These are phyloP conservation scores for Verruconis gallopava DNA, from an alignment of 2,329 filamentous ascomycete genomes.

Conservation along the genomic window DNA sequence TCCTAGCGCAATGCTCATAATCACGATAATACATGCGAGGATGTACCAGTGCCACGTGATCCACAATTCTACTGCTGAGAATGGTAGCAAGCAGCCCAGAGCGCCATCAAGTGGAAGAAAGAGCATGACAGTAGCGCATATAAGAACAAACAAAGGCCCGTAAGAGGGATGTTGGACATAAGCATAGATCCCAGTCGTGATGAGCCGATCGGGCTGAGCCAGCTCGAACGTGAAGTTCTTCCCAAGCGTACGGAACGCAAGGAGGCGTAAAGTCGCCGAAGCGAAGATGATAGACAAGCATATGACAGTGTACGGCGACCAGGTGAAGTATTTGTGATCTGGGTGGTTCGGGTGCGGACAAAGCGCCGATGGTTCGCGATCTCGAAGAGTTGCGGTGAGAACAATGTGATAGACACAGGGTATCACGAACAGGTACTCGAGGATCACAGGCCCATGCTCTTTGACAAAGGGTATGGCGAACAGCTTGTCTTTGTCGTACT, in stretches of 20 bases:
- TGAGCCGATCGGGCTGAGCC: slow-evolving; percentile 31
- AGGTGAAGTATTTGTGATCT: slow-evolving; percentile 2
- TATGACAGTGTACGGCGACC: slow-evolving; percentile 1
- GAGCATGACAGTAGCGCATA: slow-evolving; percentile 16
- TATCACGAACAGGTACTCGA: neutral
- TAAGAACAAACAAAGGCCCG: slow-evolving; percentile 26
- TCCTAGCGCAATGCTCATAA: slow-evolving; percentile 20
- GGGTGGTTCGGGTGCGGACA: slow-evolving; percentile 2
- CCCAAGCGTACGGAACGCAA: slow-evolving; percentile 34
- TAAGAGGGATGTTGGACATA: slow-evolving; percentile 43
- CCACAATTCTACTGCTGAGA: neutral
- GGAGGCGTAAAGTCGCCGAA: slow-evolving; percentile 17
- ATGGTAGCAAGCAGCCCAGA: neutral
- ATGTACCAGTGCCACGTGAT: neutral
- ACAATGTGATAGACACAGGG: neutral
- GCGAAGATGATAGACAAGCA: neutral
- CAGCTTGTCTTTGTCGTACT: neutral
- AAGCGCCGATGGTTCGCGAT: neutral
- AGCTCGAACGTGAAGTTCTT: slow-evolving; percentile 42
- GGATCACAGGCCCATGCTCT: neutral
- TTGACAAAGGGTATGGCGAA: neutral
- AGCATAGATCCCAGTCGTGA: slow-evolving; percentile 35
- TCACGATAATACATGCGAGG: neutral
- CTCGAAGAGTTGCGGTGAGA: neutral
- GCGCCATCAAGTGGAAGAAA: neutral